phyloP scores from a whole-genome alignment of 345 rosid species.

The Nasturtium officinale region DNA sequence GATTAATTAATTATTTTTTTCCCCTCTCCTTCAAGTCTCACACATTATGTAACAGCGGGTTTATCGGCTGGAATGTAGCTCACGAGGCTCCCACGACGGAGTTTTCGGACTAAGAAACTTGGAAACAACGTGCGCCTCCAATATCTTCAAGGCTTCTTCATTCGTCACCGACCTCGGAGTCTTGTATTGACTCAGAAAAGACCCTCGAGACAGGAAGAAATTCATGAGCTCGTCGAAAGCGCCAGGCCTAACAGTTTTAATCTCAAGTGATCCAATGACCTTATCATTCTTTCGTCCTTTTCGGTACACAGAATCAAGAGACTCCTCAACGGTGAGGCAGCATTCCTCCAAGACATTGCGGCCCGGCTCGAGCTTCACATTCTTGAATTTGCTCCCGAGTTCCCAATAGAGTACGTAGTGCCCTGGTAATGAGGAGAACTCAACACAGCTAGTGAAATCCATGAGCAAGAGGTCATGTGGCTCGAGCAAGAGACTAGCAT shows the following conservation, averaged over 20 bases:
- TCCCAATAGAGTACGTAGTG: slow-evolving; percentile 90
- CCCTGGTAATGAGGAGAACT: slow-evolving; percentile 69
- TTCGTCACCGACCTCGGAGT: slow-evolving; percentile 78
- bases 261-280: slow-evolving; percentile 77
- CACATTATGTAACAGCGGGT: not conserved
- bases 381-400: slow-evolving; percentile 45
- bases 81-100: slow-evolving; percentile 59
- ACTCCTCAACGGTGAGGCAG: slow-evolving; percentile 68
- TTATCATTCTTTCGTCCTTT: slow-evolving; percentile 62
- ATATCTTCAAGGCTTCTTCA: slow-evolving; percentile 53
- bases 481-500: slow-evolving; percentile 55
- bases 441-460: slow-evolving; percentile 82
- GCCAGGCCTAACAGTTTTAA: slow-evolving; percentile 67
- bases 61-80: slow-evolving; percentile 13
- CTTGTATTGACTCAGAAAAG: slow-evolving; percentile 91
- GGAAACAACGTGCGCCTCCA: slow-evolving; percentile 62
- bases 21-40: not conserved
- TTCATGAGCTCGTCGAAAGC: slow-evolving; percentile 81
- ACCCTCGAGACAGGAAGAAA: slow-evolving; percentile 69
- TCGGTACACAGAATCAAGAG: slow-evolving; percentile 73
- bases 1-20: not conserved
- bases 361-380: slow-evolving; percentile 43
- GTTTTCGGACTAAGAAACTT: slow-evolving; percentile 56
- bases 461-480: slow-evolving; percentile 65
- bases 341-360: slow-evolving; percentile 59